Evolutionary conservation across 202 grass and related monocot genomes (phyloP), one percentile per base, ranked within the genome.

Genomic region (Schoenoplectus triqueter): DNA sequence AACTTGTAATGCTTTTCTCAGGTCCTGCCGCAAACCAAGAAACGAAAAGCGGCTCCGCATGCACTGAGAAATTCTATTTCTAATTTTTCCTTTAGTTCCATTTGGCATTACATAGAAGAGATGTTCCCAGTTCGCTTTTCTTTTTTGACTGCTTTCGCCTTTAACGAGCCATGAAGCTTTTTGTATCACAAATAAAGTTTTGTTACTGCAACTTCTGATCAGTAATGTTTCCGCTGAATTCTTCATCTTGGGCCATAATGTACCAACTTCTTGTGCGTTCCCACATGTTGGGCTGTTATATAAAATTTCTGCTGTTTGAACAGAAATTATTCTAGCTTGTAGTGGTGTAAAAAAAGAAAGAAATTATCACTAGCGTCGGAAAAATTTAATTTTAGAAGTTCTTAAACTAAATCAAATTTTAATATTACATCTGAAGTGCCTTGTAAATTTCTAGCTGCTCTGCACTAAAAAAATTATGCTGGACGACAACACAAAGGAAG

Each of bases 11-110:
- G 73, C 52, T 15, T 78, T 59, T 57, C 18, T 78, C 73, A 59
- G 73, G 73, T 78, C 22, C 73, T 31, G 73, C 73, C 69, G 69
- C 69, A 73, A 73, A 73, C 69, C 69, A 73, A 73, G 69, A 73
- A 73, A 49, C 46, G 17, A 73, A 73, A 72, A 50, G 45, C 47
- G 69, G n/a, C 69, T 73, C 69, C 69, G 69, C 69, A 73, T 73
- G 69, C 69, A 73, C 69, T 73, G 69, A 73, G n/a, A 73, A 72
- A 73, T 73, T 48, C 45, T 48, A 18, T 49, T 49, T 72, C 7
- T 48, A 72, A 7, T 15, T 68, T 70, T 31, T 31, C 31, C 31
- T 47, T 47, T 7, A 50, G 9, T 73, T 19, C 46, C 46, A 47
- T 73, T 73, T 73, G 69, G 45, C 69, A 73, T 73, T 49, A 49